phyloP scores from a whole-genome alignment of 1,284 basidiomycete genomes.

The Hypsizygus ulmarius region DNA sequence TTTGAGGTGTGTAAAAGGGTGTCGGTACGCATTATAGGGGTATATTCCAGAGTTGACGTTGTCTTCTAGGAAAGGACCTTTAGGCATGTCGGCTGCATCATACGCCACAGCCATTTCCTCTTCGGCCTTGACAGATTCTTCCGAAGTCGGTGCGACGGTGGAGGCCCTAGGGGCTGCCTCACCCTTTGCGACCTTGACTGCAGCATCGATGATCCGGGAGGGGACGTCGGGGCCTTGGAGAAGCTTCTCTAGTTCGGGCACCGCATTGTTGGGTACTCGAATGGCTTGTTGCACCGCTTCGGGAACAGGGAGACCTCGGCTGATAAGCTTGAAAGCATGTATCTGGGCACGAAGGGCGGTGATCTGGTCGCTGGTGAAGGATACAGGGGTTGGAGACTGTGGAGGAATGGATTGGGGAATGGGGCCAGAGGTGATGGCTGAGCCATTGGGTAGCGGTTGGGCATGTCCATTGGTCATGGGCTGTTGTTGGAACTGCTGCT shows the following conservation, averaged over 20 bases:
- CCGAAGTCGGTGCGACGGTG: conserved; percentile 23
- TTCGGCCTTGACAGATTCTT: conserved; percentile 44
- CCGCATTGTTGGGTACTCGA: conserved; percentile 55
- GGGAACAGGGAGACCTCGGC: conserved; percentile 79
- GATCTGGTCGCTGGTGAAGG: conserved; percentile 84
- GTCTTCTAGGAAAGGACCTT: conserved; percentile 75
- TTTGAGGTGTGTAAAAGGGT: conserved; percentile 80
- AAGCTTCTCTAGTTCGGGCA: conserved; percentile 63
- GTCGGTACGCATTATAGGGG: conserved; percentile 92
- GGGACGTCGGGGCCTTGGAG: conserved; percentile 58
- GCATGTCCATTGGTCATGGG: conserved; percentile 43
- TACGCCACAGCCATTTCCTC: conserved; percentile 36
- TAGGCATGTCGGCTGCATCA: conserved; percentile 55
- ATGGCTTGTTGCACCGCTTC: conserved; percentile 79
- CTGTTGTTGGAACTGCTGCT: conserved; percentile 26
- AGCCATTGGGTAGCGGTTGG: conserved; percentile 37
- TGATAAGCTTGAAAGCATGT: conserved; percentile 84
- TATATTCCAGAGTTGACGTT: conserved; percentile 82
- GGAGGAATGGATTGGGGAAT: conserved; percentile 34
- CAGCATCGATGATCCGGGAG: conserved; percentile 70
- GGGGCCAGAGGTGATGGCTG: conserved; percentile 34
- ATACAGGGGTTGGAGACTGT: conserved; percentile 59
- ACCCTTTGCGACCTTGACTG: conserved; percentile 74
- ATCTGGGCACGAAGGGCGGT: conserved; percentile 86
- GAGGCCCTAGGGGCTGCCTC: conserved; percentile 39